A percentile compares a stretch with the other conserved stretches of the same genome.
phyloP scores from a whole-genome alignment of 2,329 filamentous ascomycete genomes.

The Pseudopithomyces maydicus region DNA sequence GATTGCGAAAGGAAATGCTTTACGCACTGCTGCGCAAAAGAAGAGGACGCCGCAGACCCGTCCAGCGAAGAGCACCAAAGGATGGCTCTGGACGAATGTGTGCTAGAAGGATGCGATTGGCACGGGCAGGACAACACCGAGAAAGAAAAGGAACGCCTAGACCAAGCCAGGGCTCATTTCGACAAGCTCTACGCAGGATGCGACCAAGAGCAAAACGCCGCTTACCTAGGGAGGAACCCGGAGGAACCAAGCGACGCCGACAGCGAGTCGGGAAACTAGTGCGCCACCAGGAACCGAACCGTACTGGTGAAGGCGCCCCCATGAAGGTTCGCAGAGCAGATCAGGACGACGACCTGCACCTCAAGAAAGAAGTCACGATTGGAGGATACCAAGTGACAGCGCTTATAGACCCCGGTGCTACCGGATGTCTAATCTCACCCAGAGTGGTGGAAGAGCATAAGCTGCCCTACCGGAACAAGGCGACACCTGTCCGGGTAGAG shows the following conservation, averaged over 20 bases:
- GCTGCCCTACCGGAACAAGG: neutral
- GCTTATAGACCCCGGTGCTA: neutral
- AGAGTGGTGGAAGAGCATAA: neutral
- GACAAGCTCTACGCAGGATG: too few species aligned
- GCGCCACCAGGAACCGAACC: too few species aligned
- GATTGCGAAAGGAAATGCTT: neutral
- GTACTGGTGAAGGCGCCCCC: too few species aligned
- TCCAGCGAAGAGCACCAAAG: too few species aligned
- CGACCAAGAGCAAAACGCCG: neutral
- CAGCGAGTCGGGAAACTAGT: too few species aligned
- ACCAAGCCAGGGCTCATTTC: too few species aligned
- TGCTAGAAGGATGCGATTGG: too few species aligned
- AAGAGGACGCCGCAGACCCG: too few species aligned
- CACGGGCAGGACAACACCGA: too few species aligned
- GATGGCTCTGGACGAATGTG: too few species aligned
- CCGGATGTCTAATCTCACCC: neutral
- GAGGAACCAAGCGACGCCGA: neutral
- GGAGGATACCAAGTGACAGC: neutral
- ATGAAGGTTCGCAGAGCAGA: neutral
- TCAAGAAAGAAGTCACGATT: neutral
- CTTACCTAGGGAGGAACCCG: neutral
- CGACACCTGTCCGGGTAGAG: neutral
- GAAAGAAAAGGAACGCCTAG: too few species aligned
- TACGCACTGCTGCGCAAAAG: too few species aligned
- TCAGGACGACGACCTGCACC: neutral